Evolutionary conservation across 108 stramenopile species (phyloP).

Genomic region (Seminavis robusta): DNA sequence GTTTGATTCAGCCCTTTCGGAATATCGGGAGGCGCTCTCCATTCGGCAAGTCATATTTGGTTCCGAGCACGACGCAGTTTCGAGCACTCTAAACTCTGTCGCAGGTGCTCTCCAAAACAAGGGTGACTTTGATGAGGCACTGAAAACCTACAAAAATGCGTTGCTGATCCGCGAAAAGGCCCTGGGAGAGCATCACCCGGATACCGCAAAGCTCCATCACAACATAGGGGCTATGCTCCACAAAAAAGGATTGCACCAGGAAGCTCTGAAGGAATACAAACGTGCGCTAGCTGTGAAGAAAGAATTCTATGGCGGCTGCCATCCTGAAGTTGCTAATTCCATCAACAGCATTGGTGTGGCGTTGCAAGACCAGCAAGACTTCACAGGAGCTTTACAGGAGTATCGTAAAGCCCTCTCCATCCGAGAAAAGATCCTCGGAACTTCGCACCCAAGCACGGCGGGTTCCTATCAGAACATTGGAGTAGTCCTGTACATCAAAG

Average conservation of each 20-base stretch:
- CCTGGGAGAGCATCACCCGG: constrained; percentile 30
- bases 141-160: constrained; percentile 16
- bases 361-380: constrained; percentile 20
- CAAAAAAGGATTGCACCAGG: constrained; percentile 27
- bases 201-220: constrained; percentile 24
- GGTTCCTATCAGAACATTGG: constrained; percentile 26
- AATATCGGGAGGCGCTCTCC: constrained; percentile 26
- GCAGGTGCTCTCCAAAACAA: constrained; percentile 21
- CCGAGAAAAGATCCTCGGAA: constrained; percentile 20
- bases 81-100: too few relatives aligned
- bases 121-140: constrained; percentile 30
- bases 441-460: constrained; percentile 22
- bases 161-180: constrained; percentile 20
- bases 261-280: constrained; percentile 13
- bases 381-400: constrained; percentile 25
- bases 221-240: constrained; percentile 25
- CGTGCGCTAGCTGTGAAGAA: constrained; percentile 25
- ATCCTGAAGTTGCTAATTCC: constrained; percentile 28
- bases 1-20: constrained; percentile 12
- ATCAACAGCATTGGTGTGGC: constrained; percentile 21
- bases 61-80: constrained; percentile 18
- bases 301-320: constrained; percentile 16
- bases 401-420: constrained; percentile 24
- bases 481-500: constrained; percentile 8
- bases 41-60: constrained; percentile 30